Base-by-base conservation (phyloP, 1,284 basidiomycete species). In the Ganoderma resinaceum region DNA sequence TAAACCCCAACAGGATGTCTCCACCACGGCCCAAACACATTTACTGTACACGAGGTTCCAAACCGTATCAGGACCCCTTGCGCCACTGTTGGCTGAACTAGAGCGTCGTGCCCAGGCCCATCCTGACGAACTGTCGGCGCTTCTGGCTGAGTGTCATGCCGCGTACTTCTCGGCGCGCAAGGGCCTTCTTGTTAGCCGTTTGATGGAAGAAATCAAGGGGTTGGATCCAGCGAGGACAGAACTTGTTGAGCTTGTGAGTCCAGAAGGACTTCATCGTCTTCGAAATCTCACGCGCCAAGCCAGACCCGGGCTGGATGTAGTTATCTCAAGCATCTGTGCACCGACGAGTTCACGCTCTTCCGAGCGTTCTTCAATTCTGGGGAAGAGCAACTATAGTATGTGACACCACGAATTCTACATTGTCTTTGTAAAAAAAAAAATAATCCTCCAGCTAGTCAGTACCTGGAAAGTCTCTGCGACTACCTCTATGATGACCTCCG, bases 401-500 rank as follows among this genome's bases (percentile, higher is more conserved):
- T 88, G 4, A 5, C 35, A 52, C 8, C 26, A 16, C 43, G 4
- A 2, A 68, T 35, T 72, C 68, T 40, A 63, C 57, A 49, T 60
- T 57, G 23, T 43, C 31, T 18, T 37, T 26, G 26, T 35, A 52
- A 16, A 20, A 52, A 63, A 74, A 14, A 70, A 20, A 52, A 63
- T 74, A 14, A 70, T 53, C 12, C 40, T 53, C 14, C 60, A 18
- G 31, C 31, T 76, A 97, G 95, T 75, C 86, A 89, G 68, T 98
- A 95, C 80, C 86, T 98, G 29, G 96, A 97, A 81, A 90, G 87
- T 6, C 85, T 98, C 0, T 98, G 95, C 75, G 96, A 98, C 80
- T 89, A 95, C 75, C 88, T 98, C 31, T 97, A 96, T 77, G 96
- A 98, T 79, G 94, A 96, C 73, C 88, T 98, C 3, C 91, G 96